A percentile compares a stretch with the other conserved stretches of the same genome.
phyloP scores from a whole-genome alignment of 371 early-diverging fungal genomes.

The Mucor sp. region DNA sequence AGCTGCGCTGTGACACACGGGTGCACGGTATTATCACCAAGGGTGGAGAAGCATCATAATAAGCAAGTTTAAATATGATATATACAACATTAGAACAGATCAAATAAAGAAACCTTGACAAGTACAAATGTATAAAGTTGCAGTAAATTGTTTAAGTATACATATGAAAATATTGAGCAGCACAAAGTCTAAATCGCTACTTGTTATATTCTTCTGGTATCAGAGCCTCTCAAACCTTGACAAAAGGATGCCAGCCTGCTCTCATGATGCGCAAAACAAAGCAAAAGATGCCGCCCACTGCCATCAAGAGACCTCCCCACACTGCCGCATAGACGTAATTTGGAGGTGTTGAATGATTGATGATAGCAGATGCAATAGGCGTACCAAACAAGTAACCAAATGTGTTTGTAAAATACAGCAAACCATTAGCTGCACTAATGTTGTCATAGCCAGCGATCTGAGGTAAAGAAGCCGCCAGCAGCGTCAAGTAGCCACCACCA shows the following conservation, averaged over 20 bases:
- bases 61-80: neutral
- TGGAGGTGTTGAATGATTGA: conserved; percentile 26
- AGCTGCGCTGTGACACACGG: no score
- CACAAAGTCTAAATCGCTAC: neutral
- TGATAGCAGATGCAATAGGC: conserved; percentile 52
- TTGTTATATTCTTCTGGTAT: neutral
- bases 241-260: conserved; percentile 31
- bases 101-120: neutral
- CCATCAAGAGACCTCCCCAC: conserved; percentile 30
- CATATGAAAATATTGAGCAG: neutral
- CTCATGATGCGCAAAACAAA: conserved; percentile 26
- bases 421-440: conserved; percentile 50
- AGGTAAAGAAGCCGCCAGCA: conserved; percentile 50
- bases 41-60: no score
- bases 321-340: conserved; percentile 33
- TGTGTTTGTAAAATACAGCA: conserved; percentile 49
- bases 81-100: neutral
- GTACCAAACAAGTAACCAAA: conserved; percentile 57
- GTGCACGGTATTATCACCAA: no score
- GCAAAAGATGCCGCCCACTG: conserved; percentile 30
- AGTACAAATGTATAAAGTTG: neutral
- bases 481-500: conserved; percentile 59
- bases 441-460: conserved; percentile 51
- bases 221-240: conserved; percentile 13
- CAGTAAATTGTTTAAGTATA: neutral